Base-by-base conservation (phyloP, 169 alveolate genomes). In the Eimeria acervulina region DNA sequence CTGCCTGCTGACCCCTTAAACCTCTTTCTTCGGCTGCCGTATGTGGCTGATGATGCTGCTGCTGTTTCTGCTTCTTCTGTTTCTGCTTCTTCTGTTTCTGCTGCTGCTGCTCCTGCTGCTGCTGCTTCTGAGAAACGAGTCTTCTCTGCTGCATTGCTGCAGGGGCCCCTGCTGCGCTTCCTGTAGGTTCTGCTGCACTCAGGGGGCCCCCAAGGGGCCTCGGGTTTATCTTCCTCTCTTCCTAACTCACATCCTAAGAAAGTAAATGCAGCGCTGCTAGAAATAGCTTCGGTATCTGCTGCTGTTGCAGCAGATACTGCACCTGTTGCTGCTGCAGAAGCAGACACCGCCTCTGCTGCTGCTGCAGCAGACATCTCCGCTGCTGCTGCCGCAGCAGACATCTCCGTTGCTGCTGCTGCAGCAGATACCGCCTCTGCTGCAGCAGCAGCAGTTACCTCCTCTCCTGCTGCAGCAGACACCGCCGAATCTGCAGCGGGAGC, bases 161-260 rank as follows among this genome's bases (percentile, higher is more conserved):
- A 47, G 74, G 74, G 74, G 74, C 74, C 74, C 74, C 74, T n/a
- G 31, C n/a, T 7, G 31, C 74, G 74, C 74, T 17, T 63, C n/a
- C 74, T 23, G 19, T 5, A 47, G 12, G 5, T 7, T 47, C 55
- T 12, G 55, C 12, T 47, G 55, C 19, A 5, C 55, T 47, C 12
- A 12, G 55, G 74, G 36, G 74, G 74, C 74, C 74, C 31, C 74
- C 15, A 23, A 23, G 74, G 31, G 74, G 31, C 74, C 74, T 23
- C 74, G n/a, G n/a, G n/a, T n/a, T n/a, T n/a, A n/a, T n/a, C n/a
- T n/a, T n/a, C n/a, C n/a, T n/a, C n/a, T n/a, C n/a, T n/a, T n/a
- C n/a, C n/a, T n/a, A n/a, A n/a, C n/a, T n/a, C n/a, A n/a, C n/a
- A n/a, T n/a, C n/a, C n/a, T n/a, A n/a, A n/a, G n/a, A n/a, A n/a